Evolutionary conservation across 345 rosid genomes (phyloP).

Genomic region (Jatropha curcas): DNA sequence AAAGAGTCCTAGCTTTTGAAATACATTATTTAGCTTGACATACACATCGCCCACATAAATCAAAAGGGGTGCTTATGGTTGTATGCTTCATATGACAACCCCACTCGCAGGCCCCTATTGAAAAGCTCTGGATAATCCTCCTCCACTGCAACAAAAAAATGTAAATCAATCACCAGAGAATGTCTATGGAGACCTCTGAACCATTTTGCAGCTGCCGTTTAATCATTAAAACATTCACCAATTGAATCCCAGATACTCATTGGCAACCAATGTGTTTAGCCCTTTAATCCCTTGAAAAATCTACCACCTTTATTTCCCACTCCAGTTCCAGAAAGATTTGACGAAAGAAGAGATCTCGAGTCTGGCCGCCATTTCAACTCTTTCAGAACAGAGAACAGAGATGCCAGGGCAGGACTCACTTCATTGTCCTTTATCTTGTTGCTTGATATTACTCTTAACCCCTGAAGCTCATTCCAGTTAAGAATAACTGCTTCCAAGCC

Average conservation of each 20-base stretch:
- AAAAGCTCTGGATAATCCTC: neutral
- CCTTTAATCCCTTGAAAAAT: conserved; percentile 37
- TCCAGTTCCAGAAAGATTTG: conserved; percentile 63
- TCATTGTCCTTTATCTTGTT: conserved; percentile 73
- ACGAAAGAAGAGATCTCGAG: conserved; percentile 59
- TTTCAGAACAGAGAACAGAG: conserved; percentile 64
- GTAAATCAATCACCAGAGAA: neutral
- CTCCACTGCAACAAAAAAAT: neutral
- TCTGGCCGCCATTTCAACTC: conserved; percentile 96
- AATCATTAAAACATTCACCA: neutral
- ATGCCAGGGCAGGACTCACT: conserved; percentile 65
- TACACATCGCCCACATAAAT: neutral
- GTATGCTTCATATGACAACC: neutral
- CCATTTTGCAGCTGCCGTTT: neutral
- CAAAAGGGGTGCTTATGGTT: neutral
- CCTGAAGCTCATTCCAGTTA: conserved; percentile 72
- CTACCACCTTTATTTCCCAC: conserved; percentile 65
- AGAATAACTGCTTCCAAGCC: conserved; percentile 73
- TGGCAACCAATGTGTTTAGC: conserved; percentile 15
- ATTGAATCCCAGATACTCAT: neutral
- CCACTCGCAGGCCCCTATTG: neutral
- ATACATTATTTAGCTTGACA: conserved; percentile 10
- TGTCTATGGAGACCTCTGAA: neutral
- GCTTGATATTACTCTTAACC: conserved; percentile 64
- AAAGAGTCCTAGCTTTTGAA: neutral